Evolutionary conservation across 768 basidiomycete species (phyloP), one percentile per base, ranked within the genome.

Genomic region (Candolleomyces efflorescens): DNA sequence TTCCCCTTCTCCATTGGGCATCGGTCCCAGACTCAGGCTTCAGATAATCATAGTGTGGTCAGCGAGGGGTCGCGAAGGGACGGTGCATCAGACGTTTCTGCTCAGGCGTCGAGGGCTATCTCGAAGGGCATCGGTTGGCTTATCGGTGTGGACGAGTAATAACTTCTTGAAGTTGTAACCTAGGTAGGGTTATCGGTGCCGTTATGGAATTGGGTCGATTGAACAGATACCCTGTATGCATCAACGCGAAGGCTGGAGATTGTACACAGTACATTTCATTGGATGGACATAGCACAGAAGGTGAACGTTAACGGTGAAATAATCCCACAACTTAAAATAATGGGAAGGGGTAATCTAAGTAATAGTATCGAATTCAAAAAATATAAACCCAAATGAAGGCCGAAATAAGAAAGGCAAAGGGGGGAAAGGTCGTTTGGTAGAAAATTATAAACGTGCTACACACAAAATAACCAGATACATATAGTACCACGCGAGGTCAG

Each of bases 51-150:
- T 32, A 46, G 54, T 46, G 55, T 54, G 15, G 27, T 54, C 13
- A 46, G 44, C 39, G 60, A 61, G 23, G 80, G 71, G 54, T 71
- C 75, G 48, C 69, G 76, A 49, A 71, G 74, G 58, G 72, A 71
- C 59, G 81, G 81, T 53, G 75, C 75, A 39, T 84, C 81, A 17
- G 88, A 89, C 54, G 85, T 90, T 43, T 83, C 86, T 18, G 69
- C 81, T n/a, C 86, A 88, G 64, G 92, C 92, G 2, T 83, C 85
- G 50, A 80, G 87, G 32, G 92, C 85, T 3, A 70, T 98, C 43
- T 90, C 92, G 38, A 88, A 89, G 65, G 96, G 96, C 7, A 92
- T 98, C 53, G 95, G 95, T 26, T 98, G 96, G 96, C 77, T 98
- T 26, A 86, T 98, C 57, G 96, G 96, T 43, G 90, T 86, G 12